Evolutionary conservation across 1,284 basidiomycete species (phyloP), one percentile per base, ranked within the genome.

Genomic region (Peniophora sp.): DNA sequence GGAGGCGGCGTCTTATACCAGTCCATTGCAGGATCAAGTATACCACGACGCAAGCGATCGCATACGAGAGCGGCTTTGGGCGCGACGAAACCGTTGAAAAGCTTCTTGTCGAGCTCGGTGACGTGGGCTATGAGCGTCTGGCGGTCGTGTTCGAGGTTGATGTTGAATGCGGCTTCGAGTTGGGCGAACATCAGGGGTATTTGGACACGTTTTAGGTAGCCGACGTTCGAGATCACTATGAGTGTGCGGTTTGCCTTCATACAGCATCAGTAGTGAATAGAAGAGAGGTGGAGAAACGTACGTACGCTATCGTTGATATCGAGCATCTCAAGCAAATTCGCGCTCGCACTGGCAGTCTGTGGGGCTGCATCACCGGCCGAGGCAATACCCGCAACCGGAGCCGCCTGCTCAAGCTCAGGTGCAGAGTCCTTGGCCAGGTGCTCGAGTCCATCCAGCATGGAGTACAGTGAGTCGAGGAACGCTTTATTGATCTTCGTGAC

Each of bases 1-100:
- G 95, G 96, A 60, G 92, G 89, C 1, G 87, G 83, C 0, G 91
- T 89, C 56, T 90, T 83, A 56, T 83, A 88, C 96, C 97, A 99
- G 63, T 97, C 90, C 73, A 97, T 89, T 17, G 79, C 72, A 35
- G 74, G 73, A 50, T 86, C 78, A 20, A 97, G 70, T 43, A 99
- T 87, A 2, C 97, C 97, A 46, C 74, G 71, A 25, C 84, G 79
- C 41, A 98, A 72, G 46, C 92, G 84, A 19, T 72, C 67, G 38
- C 74, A 83, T n/a, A 95, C 77, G 8, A 71, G 68, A 2, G 73
- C 72, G 6, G 84, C 75, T 63, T 94, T 92, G 25, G 89, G 83
- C 59, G 88, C 87, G 56, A 91, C 73, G 62, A 92, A 97, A 52
- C 89, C 86, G 52, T 89, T 82, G 62, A 98, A 97, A 20, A 98